Base-by-base conservation (phyloP, 352 stramenopile genomes). In the Globisporangium carolinianum region DNA sequence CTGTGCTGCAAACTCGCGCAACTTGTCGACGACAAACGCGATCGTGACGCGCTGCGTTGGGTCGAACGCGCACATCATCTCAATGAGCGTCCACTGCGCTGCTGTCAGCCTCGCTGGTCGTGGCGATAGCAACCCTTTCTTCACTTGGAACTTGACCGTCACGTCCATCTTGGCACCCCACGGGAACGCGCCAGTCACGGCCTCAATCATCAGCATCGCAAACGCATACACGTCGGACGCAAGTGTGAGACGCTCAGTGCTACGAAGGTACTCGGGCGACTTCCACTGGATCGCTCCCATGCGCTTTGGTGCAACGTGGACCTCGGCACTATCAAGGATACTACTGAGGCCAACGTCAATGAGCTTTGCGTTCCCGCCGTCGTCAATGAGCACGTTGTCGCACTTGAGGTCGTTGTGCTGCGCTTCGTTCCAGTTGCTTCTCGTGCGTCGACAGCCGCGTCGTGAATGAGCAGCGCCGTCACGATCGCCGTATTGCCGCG, bases 371-470 rank as follows among this genome's bases (percentile, higher is more conserved):
- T 53, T 37, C 1, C 66, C 57, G 14, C 60, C 36, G 36, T 63
- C 48, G 17, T 76, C 77, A 7, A 94, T 60, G 11, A 95, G 63
- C 24, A 53, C 48, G 17, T 58, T 53, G 57, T 53, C 45, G 46
- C 57, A 51, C 45, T 53, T 63, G 18, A 63, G 41, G 37, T 50
- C 43, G 41, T 42, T 41, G 41, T 63, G 57, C 17, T 58, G 37
- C 17, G 24, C 24, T 1, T 32, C 24, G 24, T 3, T 32, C 24
- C 24, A 2, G 24, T 32, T 3, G 24, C 24, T 32, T 32, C 24
- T 2, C 24, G 24, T 32, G 24, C 24, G 24, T 32, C 24, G 24
- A 3, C 24, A 32, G 24, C 24, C 24, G 24, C 24, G 24, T 32
- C 24, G 24, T 32, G 24, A 2, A 2, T 3, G 24, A 32, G 24